These are phyloP conservation scores for Vachellia collinsii DNA, from an alignment of 306 rosid species.

Conservation along the genomic window DNA sequence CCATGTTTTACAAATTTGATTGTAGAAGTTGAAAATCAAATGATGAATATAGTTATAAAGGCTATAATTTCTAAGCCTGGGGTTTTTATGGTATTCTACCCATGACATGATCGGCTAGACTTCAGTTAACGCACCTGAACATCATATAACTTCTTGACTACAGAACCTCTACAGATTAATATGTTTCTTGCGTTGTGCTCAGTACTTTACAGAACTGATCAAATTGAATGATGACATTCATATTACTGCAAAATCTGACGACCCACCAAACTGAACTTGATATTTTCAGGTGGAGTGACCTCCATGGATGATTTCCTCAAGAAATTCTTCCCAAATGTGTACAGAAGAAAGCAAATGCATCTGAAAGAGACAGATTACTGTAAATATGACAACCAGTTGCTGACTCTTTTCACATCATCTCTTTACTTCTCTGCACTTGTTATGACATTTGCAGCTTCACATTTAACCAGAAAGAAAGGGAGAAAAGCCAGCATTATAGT, in stretches of 20 bases:
- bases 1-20: not conserved
- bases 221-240: not conserved
- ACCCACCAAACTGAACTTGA: not conserved
- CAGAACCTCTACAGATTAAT: not conserved
- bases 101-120: not conserved
- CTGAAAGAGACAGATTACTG: slow-evolving; percentile 86
- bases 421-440: slow-evolving; percentile 85
- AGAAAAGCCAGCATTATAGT: slow-evolving; percentile 88
- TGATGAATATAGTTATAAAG: not conserved
- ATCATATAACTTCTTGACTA: not conserved
- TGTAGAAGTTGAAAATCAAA: not conserved
- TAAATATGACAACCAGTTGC: slow-evolving; percentile 86
- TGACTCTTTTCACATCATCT: slow-evolving; percentile 93
- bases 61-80: not conserved
- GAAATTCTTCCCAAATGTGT: slow-evolving; percentile 82
- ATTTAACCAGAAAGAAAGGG: slow-evolving; percentile 73
- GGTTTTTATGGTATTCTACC: not conserved
- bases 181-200: not conserved
- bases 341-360: slow-evolving; percentile 69
- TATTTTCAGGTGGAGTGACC: slow-evolving; percentile 89
- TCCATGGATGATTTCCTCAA: slow-evolving; percentile 95
- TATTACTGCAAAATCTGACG: not conserved
- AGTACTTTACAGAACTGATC: not conserved
- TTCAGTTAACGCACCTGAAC: not conserved
- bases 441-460: slow-evolving; percentile 83